Percentiles rank a stretch among this genome's conserved stretches.
Evolutionary conservation across 2,329 filamentous ascomycete genomes (phyloP).

Genomic region (Fusarium falciforme): DNA sequence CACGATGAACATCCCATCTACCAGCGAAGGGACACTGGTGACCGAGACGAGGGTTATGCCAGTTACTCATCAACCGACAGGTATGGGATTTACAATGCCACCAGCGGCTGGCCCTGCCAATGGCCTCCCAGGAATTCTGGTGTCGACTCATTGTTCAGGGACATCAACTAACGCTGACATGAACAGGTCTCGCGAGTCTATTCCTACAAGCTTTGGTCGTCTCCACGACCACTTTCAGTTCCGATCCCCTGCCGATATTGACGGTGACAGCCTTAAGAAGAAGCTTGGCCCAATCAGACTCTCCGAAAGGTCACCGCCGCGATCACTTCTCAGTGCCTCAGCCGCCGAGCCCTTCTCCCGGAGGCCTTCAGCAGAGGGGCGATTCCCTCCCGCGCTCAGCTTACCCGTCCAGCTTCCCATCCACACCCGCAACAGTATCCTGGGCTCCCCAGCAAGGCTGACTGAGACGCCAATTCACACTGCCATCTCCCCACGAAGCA

Average conservation of each 20-base stretch:
- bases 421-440: conserved; percentile 50
- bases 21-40: conserved; percentile 47
- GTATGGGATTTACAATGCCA: conserved; percentile 38
- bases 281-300: conserved; percentile 63
- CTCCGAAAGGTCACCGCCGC: conserved; percentile 59
- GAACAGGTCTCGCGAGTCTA: conserved; percentile 56
- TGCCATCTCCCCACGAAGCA: conserved; percentile 59
- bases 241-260: conserved; percentile 57
- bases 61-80: conserved; percentile 56
- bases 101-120: not conserved
- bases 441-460: conserved; percentile 58
- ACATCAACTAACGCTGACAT: conserved; percentile 29
- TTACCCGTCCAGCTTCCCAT: conserved; percentile 61
- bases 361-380: conserved; percentile 52
- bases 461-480: conserved; percentile 61
- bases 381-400: conserved; percentile 52
- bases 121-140: not conserved
- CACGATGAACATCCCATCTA: conserved; percentile 50
- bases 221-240: conserved; percentile 64
- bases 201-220: conserved; percentile 58
- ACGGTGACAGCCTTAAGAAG: conserved; percentile 64
- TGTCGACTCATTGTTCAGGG: not conserved
- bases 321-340: conserved; percentile 57
- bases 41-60: conserved; percentile 57
- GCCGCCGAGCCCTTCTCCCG: conserved; percentile 52